Base-by-base conservation (phyloP, 1,139 yeast species). In the Pneumocystis oryctolagi region DNA sequence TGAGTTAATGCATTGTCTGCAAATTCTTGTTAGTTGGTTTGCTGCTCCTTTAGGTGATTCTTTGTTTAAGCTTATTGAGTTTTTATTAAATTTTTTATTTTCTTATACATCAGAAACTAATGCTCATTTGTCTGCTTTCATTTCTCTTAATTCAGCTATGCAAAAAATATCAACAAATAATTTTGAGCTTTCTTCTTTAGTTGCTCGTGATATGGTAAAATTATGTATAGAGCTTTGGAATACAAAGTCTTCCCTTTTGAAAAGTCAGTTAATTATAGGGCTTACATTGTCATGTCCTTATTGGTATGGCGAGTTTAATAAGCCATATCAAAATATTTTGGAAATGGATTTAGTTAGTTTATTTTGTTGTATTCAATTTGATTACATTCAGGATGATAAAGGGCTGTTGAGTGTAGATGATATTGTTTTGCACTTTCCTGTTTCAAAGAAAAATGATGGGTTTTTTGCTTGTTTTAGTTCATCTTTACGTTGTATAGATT, bases 31-130 rank as follows among this genome's bases (percentile, higher is more conserved):
- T 53, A 47, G 42, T 53, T 62, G 39, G 60, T 60, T 37, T 40
- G 30, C 62, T 16, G 40, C 30, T 25, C 55, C 55, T 25, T 25
- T 47, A 25, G 14, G n/a, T 32, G 9, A 42, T 30, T 40, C 18
- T 32, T 32, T 32, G 31, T 31, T 31, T 35, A 60, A 25, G 18
- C 47, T 37, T 25, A 55, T 14, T 25, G 25, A 31, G 5, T 42
- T 42, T 40, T 32, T 32, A 60, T 40, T 60, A 60, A 60, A 40
- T 60, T 60, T 47, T 47, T 25, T 47, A 47, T 47, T n/a, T 42
- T 47, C 12, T 47, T 47, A 47, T 47, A 47, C 6, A 9, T 47
- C 30, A 12, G 55, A 47, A 47, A 47, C 31, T 47, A 47, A 47
- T 47, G 31, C 31, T 47, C 55, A 47, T 28, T 47, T 47, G 5